phyloP scores from a whole-genome alignment of 2,329 filamentous ascomycete species.

The Trichoderma sp. region DNA sequence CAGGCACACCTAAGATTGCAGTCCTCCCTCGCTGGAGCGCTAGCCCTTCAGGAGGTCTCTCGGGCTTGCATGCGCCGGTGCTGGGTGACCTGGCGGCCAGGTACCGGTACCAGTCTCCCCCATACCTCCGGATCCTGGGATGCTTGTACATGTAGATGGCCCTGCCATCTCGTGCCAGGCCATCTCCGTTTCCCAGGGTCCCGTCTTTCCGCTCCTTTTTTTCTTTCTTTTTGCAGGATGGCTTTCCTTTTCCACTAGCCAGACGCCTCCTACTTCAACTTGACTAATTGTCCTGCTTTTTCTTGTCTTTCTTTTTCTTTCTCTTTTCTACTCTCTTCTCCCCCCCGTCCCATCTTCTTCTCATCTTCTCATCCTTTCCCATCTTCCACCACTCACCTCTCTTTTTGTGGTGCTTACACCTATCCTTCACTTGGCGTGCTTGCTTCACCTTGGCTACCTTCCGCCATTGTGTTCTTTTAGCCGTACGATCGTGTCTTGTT shows the following conservation, averaged over 20 bases:
- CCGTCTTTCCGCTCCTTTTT: conserved; percentile 24
- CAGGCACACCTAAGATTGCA: conserved; percentile 24
- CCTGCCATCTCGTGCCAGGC: conserved; percentile 28
- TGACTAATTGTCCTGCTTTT: conserved; percentile 20
- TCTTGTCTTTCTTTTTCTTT: conserved; percentile 19
- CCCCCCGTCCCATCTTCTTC: background rate
- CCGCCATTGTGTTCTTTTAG: conserved; percentile 6
- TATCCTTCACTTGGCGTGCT: conserved; percentile 19
- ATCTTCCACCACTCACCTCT: background rate
- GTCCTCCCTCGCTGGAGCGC: conserved; percentile 24
- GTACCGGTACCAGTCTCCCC: conserved; percentile 3
- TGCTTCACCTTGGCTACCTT: conserved; percentile 1
- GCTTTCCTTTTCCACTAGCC: conserved; percentile 21
- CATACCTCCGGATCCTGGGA: conserved; percentile 21
- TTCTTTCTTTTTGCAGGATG: conserved; percentile 19
- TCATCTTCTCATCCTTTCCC: background rate
- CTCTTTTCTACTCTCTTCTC: conserved; percentile 22
- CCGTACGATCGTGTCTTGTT: background rate
- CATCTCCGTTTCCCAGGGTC: conserved; percentile 27
- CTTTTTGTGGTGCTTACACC: background rate
- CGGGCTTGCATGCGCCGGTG: conserved; percentile 23
- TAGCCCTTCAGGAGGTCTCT: conserved; percentile 25
- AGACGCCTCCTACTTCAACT: conserved; percentile 23
- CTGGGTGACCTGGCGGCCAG: conserved; percentile 18
- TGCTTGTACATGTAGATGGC: conserved; percentile 9